A percentile compares a stretch with the other conserved stretches of the same genome.
phyloP scores from a whole-genome alignment of 2,329 filamentous ascomycete genomes.

The Ceratocystis huliohia region DNA sequence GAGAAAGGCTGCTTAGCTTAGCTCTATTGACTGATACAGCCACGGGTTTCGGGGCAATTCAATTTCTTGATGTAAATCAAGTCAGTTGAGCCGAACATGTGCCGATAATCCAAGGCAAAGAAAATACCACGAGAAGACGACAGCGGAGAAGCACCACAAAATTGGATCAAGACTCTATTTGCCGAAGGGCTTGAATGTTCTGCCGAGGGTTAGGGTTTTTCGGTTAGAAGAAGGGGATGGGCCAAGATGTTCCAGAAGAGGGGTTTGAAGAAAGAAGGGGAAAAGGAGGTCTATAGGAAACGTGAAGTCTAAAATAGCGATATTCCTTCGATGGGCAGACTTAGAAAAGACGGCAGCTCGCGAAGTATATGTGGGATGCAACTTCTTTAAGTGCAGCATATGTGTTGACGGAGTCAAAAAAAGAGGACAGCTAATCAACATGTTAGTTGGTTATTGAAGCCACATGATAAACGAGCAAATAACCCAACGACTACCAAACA shows the following conservation, averaged over 20 bases:
- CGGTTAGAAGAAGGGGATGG: neutral
- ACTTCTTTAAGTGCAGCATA: neutral
- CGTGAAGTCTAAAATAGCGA: neutral
- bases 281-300: neutral
- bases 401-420: neutral
- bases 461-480: too few relatives aligned
- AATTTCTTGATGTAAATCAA: neutral
- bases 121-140: neutral
- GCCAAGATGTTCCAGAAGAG: neutral
- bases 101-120: neutral
- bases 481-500: neutral
- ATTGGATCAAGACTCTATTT: neutral
- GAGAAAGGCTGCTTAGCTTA: neutral
- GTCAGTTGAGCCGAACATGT: neutral
- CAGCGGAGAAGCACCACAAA: neutral
- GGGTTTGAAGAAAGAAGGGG: neutral
- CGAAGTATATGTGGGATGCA: neutral
- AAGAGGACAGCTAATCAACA: neutral
- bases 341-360: neutral
- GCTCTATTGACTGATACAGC: neutral
- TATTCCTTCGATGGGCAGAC: neutral
- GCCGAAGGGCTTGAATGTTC: neutral
- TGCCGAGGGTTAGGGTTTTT: constrained; percentile 9
- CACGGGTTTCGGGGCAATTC: neutral
- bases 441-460: too few relatives aligned